Evolutionary conservation across 2,329 filamentous ascomycete species (phyloP), one percentile per base, ranked within the genome.

Genomic region (Sporothrix euskadiensis): DNA sequence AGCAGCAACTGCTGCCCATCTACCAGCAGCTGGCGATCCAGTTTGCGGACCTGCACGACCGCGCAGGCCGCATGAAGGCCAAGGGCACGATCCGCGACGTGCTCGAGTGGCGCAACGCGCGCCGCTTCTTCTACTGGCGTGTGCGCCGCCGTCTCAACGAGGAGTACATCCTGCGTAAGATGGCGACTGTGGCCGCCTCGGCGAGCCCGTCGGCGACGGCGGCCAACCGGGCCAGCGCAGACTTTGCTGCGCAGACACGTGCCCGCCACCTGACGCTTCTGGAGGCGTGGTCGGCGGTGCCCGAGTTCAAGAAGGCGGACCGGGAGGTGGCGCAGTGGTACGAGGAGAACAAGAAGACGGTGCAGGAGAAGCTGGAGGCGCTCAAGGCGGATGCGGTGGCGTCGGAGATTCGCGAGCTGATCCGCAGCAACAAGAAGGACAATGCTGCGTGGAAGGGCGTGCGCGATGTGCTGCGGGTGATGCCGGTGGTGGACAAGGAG

Each of bases 61-160:
- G 96, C 65, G 91, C 96, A 59, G 96, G 94, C 74, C 94, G 96
- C 84, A 99, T 99, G 96, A 90, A 97, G 86, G 96, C 96, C 83
- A 99, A 99, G 90, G 92, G 94, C 75, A 91, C 92, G 73, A 97
- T 99, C 79, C 94, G 96, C 76, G 89, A 92, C 78, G 85, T 90
- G 14, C 88, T 99, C 56, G 88, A 91, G 79, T 98, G 95, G 96
- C 87, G 89, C 81, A 92, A 97, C 78, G 91, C 95, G 10, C 91
- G 96, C 77, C 92, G 95, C 80, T 98, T 96, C 93, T 98, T 99
- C 88, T 99, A 98, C 92, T 99, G 97, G 96, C 95, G 96, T 83
- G 91, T 98, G 76, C 94, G 97, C 83, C 92, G 96, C 81, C 90
- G 96, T 84, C 88, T 99, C 81, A 98, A 97, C 83, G 96, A 99